A percentile compares a stretch with the other conserved stretches of the same genome.
These are phyloP conservation scores for Pichia eremophila DNA, from an alignment of 805 yeast genomes.

Conservation along the genomic window DNA sequence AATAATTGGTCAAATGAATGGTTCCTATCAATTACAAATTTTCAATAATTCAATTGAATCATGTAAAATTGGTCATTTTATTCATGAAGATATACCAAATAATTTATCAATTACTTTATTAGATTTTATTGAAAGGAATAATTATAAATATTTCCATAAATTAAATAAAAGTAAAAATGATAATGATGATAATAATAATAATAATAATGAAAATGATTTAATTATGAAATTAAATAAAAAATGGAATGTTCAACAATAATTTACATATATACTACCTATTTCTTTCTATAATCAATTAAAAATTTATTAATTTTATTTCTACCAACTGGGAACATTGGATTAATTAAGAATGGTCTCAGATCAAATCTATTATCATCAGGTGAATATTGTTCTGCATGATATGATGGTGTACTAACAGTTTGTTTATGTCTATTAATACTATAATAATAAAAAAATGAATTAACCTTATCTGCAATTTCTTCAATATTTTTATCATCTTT, in stretches of 20 bases:
- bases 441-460: conserved; percentile 84
- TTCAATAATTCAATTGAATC: conserved; percentile 32
- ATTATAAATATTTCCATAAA: conserved; percentile 18
- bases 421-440: conserved; percentile 95
- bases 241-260: conserved; percentile 25
- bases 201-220: conserved; percentile 17
- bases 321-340: conserved; percentile 86
- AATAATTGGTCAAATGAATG: conserved; percentile 97
- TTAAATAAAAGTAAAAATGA: neutral
- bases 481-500: conserved; percentile 73
- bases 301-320: conserved; percentile 77
- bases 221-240: conserved; percentile 23
- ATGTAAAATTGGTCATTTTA: conserved; percentile 74
- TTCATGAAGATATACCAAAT: conserved; percentile 85
- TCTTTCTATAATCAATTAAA: conserved; percentile 45
- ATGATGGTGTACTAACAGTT: conserved; percentile 94
- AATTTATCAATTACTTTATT: conserved; percentile 50
- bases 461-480: conserved; percentile 85
- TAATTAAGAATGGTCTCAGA: conserved; percentile 87
- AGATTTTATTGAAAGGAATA: conserved; percentile 42
- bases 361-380: conserved; percentile 98
- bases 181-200: neutral
- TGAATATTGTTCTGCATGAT: conserved; percentile 96
- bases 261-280: conserved; percentile 26
- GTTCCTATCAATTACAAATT: conserved; percentile 82